A percentile compares a stretch with the other conserved stretches of the same genome.
Evolutionary conservation across 2,329 filamentous ascomycete genomes (phyloP).

Genomic region (Bipolaris victoriae): DNA sequence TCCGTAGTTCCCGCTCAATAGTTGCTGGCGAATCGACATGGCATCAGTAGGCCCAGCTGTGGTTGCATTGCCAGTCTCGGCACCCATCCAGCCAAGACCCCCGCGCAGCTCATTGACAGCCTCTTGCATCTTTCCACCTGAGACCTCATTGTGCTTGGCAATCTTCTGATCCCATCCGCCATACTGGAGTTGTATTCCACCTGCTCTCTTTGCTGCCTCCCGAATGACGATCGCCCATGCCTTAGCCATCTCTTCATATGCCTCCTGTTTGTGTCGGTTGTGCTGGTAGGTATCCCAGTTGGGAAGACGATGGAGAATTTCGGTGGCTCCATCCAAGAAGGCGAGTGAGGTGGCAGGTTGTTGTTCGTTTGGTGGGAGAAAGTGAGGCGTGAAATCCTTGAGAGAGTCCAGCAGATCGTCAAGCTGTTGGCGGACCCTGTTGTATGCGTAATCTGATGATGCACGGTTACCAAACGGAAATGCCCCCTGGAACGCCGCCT

Average conservation of each 20-base stretch:
- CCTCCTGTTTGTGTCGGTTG: constrained; percentile 90
- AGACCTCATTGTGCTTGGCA: constrained; percentile 84
- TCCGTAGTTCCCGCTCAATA: constrained; percentile 64
- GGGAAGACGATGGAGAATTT: constrained; percentile 86
- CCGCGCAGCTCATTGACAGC: constrained; percentile 78
- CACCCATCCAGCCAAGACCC: constrained; percentile 79
- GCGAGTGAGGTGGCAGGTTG: constrained; percentile 83
- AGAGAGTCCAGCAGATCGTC: constrained; percentile 84
- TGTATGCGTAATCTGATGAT: constrained; percentile 92
- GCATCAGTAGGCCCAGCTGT: constrained; percentile 34
- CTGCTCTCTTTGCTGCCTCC: constrained; percentile 88
- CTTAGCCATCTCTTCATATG: constrained; percentile 93
- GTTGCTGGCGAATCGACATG: constrained; percentile 53
- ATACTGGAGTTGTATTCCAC: constrained; percentile 86
- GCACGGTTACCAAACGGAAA: constrained; percentile 85
- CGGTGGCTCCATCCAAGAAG: constrained; percentile 88
- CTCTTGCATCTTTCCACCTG: constrained; percentile 78
- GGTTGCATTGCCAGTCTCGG: constrained; percentile 35
- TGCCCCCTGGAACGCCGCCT: constrained; percentile 75
- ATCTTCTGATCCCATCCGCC: constrained; percentile 92
- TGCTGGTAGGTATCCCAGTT: constrained; percentile 89
- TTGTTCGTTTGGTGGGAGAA: constrained; percentile 86
- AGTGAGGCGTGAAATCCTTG: constrained; percentile 93
- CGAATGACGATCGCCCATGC: constrained; percentile 92
- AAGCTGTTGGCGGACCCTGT: constrained; percentile 83